Evolutionary conservation across 2,329 filamentous ascomycete species (phyloP), one percentile per base, ranked within the genome.

Genomic region (Penicillium occitanis): DNA sequence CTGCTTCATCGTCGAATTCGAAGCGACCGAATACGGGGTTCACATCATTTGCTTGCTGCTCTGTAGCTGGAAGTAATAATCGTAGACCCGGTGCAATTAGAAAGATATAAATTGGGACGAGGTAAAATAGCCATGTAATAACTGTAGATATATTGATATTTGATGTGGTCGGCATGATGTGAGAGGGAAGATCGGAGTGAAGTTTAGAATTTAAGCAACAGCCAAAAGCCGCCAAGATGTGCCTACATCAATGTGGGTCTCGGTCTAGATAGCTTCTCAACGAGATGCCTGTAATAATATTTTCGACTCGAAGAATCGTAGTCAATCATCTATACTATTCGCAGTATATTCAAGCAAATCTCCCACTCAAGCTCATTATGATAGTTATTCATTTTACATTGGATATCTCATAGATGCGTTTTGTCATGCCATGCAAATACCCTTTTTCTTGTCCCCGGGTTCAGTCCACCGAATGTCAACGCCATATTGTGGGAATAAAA

Each of bases 31-130:
- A 60, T n/a, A 46, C 4, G 14, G 22, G 22, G 7, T 60, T 60
- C 37, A 14, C 57, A 33, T 33, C 37, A 7, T 44, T 22, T 13
- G 10, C 33, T 60, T 46, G 57, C 37, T 60, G 57, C 57, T 60
- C 57, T 7, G 51, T 53, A 13, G 66, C 61, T 25, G 64, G 65
- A 13, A 46, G 64, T 42, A 61, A 53, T 25, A 35, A 44, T 66
- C 74, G 73, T 22, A 75, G 62, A 42, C 76, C 67, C 5, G 77
- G 77, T 11, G 73, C 73, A 35, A 78, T 63, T 40, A 78, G 60
- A 67, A 79, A 77, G 51, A 78, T 66, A 69, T 79, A 78, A 11
- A 78, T 64, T 0, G 77, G 77, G 60, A 78, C 67, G 35, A 77
- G 71, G 68, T 78, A 79, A 60, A 78, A 71, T 61, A 74, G 61